Percentiles rank a stretch among this genome's conserved stretches.
These are phyloP conservation scores for Leucogyrophana mollusca DNA, from an alignment of 768 basidiomycete genomes.

Conservation along the genomic window DNA sequence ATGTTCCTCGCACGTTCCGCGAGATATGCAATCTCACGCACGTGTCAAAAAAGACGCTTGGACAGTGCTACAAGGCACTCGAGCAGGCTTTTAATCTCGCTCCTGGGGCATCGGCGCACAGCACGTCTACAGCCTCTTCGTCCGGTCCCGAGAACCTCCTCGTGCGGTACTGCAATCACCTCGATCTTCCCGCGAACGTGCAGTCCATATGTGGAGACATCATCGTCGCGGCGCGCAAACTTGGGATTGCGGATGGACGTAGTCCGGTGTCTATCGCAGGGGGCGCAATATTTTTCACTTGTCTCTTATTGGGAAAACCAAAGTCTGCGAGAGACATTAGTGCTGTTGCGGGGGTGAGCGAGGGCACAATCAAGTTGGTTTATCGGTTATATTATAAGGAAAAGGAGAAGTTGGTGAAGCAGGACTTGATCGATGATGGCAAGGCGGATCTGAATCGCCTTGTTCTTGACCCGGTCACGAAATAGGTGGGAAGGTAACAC, in stretches of 20 bases:
- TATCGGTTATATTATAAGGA: constrained; percentile 77
- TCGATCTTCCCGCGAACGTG: constrained; percentile 79
- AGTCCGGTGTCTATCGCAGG: constrained; percentile 99
- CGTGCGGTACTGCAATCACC: constrained; percentile 91
- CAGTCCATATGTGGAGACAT: constrained; percentile 84
- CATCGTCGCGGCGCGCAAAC: constrained; percentile 74
- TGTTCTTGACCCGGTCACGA: constrained; percentile 15
- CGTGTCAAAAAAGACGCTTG: constrained; percentile 92
- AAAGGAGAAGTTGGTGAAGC: constrained; percentile 76
- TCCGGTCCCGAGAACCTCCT: constrained; percentile 84
- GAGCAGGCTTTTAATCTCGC: constrained; percentile 87
- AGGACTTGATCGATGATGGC: constrained; percentile 82
- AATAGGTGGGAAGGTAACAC: constrained; percentile 9
- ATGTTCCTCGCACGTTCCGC: constrained; percentile 93
- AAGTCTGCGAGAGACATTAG: constrained; percentile 87
- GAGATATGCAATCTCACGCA: constrained; percentile 93
- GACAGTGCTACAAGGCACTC: constrained; percentile 89
- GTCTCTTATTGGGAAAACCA: constrained; percentile 69
- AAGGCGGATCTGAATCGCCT: constrained; percentile 49
- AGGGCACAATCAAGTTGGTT: constrained; percentile 91
- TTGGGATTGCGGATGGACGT: constrained; percentile 90
- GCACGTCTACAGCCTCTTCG: constrained; percentile 37
- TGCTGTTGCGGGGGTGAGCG: constrained; percentile 89
- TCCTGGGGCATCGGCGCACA: constrained; percentile 69
- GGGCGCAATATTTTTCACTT: constrained; percentile 92